These are phyloP conservation scores for Aspergillus ochraceus DNA, from an alignment of 2,329 filamentous ascomycete species.

Conservation along the genomic window DNA sequence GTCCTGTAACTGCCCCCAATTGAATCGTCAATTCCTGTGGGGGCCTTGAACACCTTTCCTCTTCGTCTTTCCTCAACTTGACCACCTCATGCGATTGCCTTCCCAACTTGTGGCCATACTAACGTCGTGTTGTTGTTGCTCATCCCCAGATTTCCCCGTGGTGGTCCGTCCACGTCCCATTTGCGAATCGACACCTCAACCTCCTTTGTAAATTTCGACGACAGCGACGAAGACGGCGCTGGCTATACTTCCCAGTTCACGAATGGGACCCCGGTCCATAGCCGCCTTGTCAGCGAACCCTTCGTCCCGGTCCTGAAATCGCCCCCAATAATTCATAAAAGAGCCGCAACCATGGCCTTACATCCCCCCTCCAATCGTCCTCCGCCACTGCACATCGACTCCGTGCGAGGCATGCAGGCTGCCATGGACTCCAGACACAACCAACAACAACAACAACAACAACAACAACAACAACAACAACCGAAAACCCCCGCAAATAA, in stretches of 20 bases:
- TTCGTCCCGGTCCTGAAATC: constrained; percentile 66
- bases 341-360: constrained; percentile 46
- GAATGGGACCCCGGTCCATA: constrained; percentile 41
- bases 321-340: constrained; percentile 56
- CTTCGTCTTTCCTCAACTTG: constrained; percentile 13
- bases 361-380: constrained; percentile 42
- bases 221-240: constrained; percentile 28
- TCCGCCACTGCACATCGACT: constrained; percentile 46
- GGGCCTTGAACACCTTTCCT: neutral
- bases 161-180: constrained; percentile 33
- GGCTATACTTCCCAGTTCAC: constrained; percentile 29
- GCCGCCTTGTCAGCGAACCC: constrained; percentile 45
- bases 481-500: constrained; percentile 57
- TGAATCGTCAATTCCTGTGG: neutral
- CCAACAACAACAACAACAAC: neutral
- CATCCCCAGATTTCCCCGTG: constrained; percentile 41
- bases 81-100: constrained; percentile 11
- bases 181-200: constrained; percentile 35
- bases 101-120: constrained; percentile 14
- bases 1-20: neutral
- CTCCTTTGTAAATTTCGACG: constrained; percentile 27
- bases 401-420: constrained; percentile 37
- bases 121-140: constrained; percentile 24
- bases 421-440: constrained; percentile 26
- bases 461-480: constrained; percentile 30